Evolutionary conservation across 768 basidiomycete genomes (phyloP).

Genomic region (Tricholoma flavovirens): DNA sequence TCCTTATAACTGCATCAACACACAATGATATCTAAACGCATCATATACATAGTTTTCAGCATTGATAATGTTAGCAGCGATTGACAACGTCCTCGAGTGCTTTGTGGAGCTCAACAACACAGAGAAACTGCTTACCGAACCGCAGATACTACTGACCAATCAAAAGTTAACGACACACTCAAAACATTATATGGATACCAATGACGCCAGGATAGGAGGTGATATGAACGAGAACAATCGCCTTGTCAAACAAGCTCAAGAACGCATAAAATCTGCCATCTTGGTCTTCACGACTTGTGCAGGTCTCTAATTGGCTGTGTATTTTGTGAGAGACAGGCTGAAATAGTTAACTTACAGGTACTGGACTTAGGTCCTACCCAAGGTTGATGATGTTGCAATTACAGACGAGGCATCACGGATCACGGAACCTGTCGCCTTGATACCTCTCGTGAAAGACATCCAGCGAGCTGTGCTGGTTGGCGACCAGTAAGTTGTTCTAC

Average conservation of each 20-base stretch:
- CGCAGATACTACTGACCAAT: constrained; percentile 63
- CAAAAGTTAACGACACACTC: constrained; percentile 52
- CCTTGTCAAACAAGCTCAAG: constrained; percentile 52
- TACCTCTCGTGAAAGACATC: constrained; percentile 63
- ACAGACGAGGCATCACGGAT: constrained; percentile 72
- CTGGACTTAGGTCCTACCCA: constrained; percentile 55
- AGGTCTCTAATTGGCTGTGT: constrained; percentile 22
- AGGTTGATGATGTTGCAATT: constrained; percentile 49
- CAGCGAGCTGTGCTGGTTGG: constrained; percentile 56
- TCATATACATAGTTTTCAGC: background rate
- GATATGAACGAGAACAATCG: constrained; percentile 56
- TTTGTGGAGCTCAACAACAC: constrained; percentile 45
- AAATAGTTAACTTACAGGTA: constrained; percentile 25
- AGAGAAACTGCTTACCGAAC: constrained; percentile 40
- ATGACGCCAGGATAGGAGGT: constrained; percentile 61
- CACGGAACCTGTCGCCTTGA: constrained; percentile 59
- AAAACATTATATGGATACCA: constrained; percentile 55
- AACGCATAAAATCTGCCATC: constrained; percentile 48
- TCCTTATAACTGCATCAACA: constrained; percentile 68
- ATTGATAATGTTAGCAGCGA: constrained; percentile 36
- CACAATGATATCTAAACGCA: constrained; percentile 45
- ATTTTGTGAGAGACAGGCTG: background rate
- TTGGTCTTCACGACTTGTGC: constrained; percentile 66
- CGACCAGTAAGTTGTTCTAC: constrained; percentile 49
- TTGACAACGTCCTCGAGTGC: constrained; percentile 65